These are phyloP conservation scores for Berkeleyomyces rouxiae DNA, from an alignment of 2,329 filamentous ascomycete species.

Conservation along the genomic window DNA sequence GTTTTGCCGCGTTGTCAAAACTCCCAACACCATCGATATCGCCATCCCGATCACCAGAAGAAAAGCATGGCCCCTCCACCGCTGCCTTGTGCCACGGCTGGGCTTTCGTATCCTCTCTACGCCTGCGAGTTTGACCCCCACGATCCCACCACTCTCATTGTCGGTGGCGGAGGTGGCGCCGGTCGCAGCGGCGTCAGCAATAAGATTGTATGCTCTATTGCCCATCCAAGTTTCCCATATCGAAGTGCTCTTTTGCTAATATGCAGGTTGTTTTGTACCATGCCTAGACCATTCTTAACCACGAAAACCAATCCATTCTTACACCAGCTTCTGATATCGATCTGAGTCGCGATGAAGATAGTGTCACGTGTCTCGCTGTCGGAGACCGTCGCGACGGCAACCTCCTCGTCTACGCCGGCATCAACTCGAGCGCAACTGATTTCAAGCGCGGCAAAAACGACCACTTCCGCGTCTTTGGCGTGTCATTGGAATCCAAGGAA, in stretches of 20 bases:
- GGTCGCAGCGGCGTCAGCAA: constrained; percentile 69
- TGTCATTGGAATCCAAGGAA: constrained; percentile 24
- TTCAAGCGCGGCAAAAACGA: constrained; percentile 63
- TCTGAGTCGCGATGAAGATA: constrained; percentile 73
- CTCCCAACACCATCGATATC: background rate
- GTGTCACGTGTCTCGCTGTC: constrained; percentile 64
- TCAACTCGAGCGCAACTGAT: constrained; percentile 64
- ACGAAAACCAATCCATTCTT: constrained; percentile 46
- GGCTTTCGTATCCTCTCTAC: constrained; percentile 70
- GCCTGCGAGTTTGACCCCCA: constrained; percentile 75
- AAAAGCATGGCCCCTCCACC: constrained; percentile 22
- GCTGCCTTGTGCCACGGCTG: constrained; percentile 40
- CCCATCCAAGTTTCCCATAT: background rate
- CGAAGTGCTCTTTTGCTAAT: background rate
- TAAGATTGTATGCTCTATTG: constrained; percentile 52
- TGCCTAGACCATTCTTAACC: constrained; percentile 51
- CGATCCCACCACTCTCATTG: constrained; percentile 57
- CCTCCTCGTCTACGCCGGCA: constrained; percentile 47
- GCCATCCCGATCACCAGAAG: background rate
- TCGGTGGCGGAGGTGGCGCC: constrained; percentile 76
- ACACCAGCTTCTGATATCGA: constrained; percentile 55
- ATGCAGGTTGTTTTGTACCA: background rate
- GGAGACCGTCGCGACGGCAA: constrained; percentile 41
- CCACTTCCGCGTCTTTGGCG: constrained; percentile 62
- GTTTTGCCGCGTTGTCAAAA: background rate